A percentile compares a stretch with the other conserved stretches of the same genome.
These are phyloP conservation scores for Rhizophagus sp. DNA, from an alignment of 192 early-diverging fungal genomes.

Conservation along the genomic window DNA sequence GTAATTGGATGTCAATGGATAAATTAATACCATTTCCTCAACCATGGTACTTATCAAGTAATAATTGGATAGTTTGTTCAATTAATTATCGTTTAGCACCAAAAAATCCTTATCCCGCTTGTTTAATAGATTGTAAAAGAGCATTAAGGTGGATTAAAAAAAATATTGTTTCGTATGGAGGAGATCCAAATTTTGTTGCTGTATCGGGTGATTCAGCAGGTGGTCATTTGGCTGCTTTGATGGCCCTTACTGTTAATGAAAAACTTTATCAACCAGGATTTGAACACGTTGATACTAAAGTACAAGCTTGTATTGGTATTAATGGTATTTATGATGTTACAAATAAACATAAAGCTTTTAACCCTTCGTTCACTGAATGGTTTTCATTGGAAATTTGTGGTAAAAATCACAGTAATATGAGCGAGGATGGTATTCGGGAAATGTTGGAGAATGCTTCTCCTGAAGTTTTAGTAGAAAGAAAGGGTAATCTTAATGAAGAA, in stretches of 20 bases:
- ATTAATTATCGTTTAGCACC: slow-evolving; percentile 58
- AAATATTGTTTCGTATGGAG: slow-evolving; percentile 62
- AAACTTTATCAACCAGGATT: slow-evolving; percentile 56
- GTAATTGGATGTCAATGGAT: slow-evolving; percentile 61
- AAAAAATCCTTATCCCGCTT: slow-evolving; percentile 52
- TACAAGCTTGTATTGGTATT: slow-evolving; percentile 56
- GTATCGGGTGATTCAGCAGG: slow-evolving; percentile 54
- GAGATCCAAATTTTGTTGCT: slow-evolving; percentile 62
- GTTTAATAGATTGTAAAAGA: slow-evolving; percentile 67
- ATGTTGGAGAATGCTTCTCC: slow-evolving; percentile 40
- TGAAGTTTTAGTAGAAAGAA: neutral
- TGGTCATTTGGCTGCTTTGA: slow-evolving; percentile 58
- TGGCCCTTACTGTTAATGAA: slow-evolving; percentile 51
- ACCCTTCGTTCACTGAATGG: neutral
- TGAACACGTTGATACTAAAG: slow-evolving; percentile 50
- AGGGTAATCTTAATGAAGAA: slow-evolving; percentile 5
- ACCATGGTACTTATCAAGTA: slow-evolving; percentile 39
- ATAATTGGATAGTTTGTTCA: slow-evolving; percentile 61
- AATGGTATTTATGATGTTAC: slow-evolving; percentile 52
- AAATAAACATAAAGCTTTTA: slow-evolving; percentile 23
- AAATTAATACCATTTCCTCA: slow-evolving; percentile 53
- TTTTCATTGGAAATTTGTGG: neutral
- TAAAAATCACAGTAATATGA: slow-evolving; percentile 37
- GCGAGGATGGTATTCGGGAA: slow-evolving; percentile 43
- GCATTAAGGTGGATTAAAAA: slow-evolving; percentile 67